Evolutionary conservation across 148 eudicot species (phyloP), one percentile per base, ranked within the genome.

Genomic region (Rhododendron molle): DNA sequence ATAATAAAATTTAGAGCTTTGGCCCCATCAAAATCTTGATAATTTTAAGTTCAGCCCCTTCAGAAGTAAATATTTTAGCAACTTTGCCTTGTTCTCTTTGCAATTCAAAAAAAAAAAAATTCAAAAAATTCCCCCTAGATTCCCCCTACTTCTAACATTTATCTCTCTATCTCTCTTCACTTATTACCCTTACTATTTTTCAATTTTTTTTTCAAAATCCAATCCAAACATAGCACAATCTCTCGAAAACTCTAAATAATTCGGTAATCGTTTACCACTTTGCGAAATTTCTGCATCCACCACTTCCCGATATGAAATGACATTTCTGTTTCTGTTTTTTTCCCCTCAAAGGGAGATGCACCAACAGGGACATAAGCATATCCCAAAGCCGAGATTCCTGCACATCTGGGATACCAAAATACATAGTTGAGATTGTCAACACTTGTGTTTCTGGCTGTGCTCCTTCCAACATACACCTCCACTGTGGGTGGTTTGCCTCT

Each of bases 401-500:
- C 11, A 46, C n/a, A 4, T 5, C 79, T 13, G 84, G 87, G 46
- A 85, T 85, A 7, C 87, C 87, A 67, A 69, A 71, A 14, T 85
- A 16, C 87, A 85, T 85, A 69, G 84, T 85, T 60, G 50, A 89
- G 84, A 91, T 91, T 23, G 89, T 86, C 36, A 91, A 91, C 86
- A 85, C 90, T 3, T 91, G 93, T 72, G 86, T 83, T n/a, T 86
- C 85, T 9, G 83, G 76, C 5, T 91, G 93, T 81, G 85, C 88
- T 40, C 90, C 88, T 74, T 91, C 92, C 26, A 86, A 87, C 49
- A 88, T 91, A 36, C 91, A 89, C 30, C 84, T 91, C 52, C 86
- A 85, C 50, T 91, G 93, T 82, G 91, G 93, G 8, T 88, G 90
- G 91, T 91, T 91, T 85, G 93, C 93, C 23, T 91, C 91, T 4